Conservation (phyloP, 2,329 filamentous ascomycete species). For the Trichophaea hybrida region DNA sequence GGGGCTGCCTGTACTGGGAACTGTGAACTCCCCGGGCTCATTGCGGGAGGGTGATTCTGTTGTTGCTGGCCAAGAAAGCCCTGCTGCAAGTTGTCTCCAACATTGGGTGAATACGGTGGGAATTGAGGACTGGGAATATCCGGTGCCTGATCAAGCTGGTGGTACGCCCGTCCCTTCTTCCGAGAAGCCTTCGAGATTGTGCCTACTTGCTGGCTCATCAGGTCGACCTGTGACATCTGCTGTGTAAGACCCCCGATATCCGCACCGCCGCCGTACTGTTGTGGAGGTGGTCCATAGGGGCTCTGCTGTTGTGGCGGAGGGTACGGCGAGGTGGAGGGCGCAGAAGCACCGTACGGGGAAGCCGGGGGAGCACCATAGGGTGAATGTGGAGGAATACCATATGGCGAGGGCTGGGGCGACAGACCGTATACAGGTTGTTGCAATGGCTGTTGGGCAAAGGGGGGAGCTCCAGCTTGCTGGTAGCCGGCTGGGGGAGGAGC, state of each 20-base stretch:
- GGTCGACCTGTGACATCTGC: constrained; percentile 24
- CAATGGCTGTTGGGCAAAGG: constrained; percentile 3
- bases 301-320: constrained; percentile 25
- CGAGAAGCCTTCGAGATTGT: constrained; percentile 20
- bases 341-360: constrained; percentile 28
- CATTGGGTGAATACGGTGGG: constrained; percentile 16
- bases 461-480: constrained; percentile 30
- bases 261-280: constrained; percentile 20
- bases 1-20: constrained; percentile 47
- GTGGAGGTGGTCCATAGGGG: constrained; percentile 22
- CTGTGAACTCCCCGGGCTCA: constrained; percentile 36
- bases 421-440: constrained; percentile 3
- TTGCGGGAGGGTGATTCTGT: constrained; percentile 39
- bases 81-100: constrained; percentile 26
- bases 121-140: constrained; percentile 3
- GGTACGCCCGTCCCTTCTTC: constrained; percentile 21
- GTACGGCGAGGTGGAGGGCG: constrained; percentile 14
- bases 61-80: constrained; percentile 38
- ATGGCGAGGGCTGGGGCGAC: constrained; percentile 2
- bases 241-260: constrained; percentile 32
- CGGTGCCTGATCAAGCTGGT: constrained; percentile 20
- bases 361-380: constrained; percentile 16
- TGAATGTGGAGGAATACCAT: constrained; percentile 4
- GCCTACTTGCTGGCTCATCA: constrained; percentile 18
- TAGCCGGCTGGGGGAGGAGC: constrained; percentile 30